phyloP scores from a whole-genome alignment of 1,139 yeast genomes.

The Eremothecium sinecaudum region DNA sequence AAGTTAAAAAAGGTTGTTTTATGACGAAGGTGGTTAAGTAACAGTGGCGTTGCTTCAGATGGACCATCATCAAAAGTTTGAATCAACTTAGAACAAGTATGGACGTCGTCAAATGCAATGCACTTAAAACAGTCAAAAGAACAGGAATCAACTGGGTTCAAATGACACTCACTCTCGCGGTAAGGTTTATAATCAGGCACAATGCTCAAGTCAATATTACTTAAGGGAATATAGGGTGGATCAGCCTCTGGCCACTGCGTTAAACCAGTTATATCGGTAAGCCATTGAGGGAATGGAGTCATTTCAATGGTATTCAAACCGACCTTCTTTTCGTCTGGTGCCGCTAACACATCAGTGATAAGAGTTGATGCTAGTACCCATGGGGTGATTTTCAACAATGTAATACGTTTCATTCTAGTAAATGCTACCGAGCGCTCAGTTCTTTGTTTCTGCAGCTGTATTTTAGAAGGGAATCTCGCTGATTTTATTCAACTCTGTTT shows the following conservation, averaged over 20 bases:
- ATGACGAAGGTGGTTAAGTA: conserved; percentile 44
- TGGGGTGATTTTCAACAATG: background rate
- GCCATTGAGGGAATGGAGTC: conserved; percentile 71
- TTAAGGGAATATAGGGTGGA: conserved; percentile 81
- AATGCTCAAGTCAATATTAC: conserved; percentile 48
- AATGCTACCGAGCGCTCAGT: too few relatives aligned
- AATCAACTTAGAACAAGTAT: conserved; percentile 60
- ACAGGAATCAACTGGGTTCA: conserved; percentile 44
- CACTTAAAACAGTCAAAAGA: conserved; percentile 84
- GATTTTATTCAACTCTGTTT: background rate
- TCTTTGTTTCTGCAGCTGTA: too few relatives aligned
- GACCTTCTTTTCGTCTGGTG: background rate
- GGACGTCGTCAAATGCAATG: conserved; percentile 66
- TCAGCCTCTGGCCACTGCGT: conserved; percentile 72
- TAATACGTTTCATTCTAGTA: background rate
- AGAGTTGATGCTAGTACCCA: conserved; percentile 1
- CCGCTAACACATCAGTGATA: background rate
- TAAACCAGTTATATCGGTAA: conserved; percentile 61
- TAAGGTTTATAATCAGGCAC: conserved; percentile 46
- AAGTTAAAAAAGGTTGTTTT: conserved; percentile 75
- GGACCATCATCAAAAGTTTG: conserved; percentile 98
- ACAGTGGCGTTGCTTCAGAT: conserved; percentile 52
- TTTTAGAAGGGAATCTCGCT: background rate
- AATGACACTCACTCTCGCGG: conserved; percentile 51
- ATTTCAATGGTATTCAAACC: background rate